A percentile compares a stretch with the other conserved stretches of the same genome.
Evolutionary conservation across 495 filamentous ascomycete species (phyloP).

Genomic region (Penicillium samsonianum): DNA sequence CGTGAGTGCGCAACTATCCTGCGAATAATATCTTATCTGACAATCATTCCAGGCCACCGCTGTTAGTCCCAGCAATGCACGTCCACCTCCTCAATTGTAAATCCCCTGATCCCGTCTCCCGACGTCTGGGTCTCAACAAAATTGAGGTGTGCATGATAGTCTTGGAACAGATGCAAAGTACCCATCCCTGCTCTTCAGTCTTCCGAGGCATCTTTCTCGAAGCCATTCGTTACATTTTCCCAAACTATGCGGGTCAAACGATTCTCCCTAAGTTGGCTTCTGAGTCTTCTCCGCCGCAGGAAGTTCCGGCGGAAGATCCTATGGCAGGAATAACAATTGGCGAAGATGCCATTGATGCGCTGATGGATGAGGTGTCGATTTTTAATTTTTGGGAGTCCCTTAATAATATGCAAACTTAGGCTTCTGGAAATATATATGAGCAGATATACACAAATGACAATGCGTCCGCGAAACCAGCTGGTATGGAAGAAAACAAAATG

Average conservation of each 20-base stretch:
- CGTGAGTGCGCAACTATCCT: slow-evolving; percentile 26
- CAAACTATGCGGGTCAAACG: slow-evolving; percentile 17
- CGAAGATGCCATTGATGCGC: slow-evolving; percentile 25
- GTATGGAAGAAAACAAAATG: too few species aligned
- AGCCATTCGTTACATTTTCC: slow-evolving; percentile 34
- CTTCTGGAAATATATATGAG: not conserved
- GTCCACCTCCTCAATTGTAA: slow-evolving; percentile 42
- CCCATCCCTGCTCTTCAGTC: slow-evolving; percentile 37
- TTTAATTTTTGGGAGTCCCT: slow-evolving; percentile 35
- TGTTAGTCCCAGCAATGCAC: slow-evolving; percentile 45
- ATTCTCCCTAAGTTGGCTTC: slow-evolving; percentile 3
- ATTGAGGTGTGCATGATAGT: slow-evolving; percentile 46
- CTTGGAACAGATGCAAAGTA: slow-evolving; percentile 39
- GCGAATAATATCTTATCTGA: not conserved
- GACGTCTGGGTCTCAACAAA: slow-evolving; percentile 41
- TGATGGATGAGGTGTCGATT: slow-evolving; percentile 34
- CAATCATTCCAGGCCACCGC: slow-evolving; percentile 30
- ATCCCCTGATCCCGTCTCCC: slow-evolving; percentile 28
- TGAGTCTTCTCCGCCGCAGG: not conserved
- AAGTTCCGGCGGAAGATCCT: not conserved
- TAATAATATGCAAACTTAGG: slow-evolving; percentile 5
- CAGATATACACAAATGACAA: not conserved
- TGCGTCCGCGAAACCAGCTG: too few species aligned
- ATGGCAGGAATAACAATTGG: slow-evolving; percentile 6
- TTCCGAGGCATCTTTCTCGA: slow-evolving; percentile 37